Conservation (phyloP, 2,329 filamentous ascomycete genomes). For the Aspergillus arachidicola region DNA sequence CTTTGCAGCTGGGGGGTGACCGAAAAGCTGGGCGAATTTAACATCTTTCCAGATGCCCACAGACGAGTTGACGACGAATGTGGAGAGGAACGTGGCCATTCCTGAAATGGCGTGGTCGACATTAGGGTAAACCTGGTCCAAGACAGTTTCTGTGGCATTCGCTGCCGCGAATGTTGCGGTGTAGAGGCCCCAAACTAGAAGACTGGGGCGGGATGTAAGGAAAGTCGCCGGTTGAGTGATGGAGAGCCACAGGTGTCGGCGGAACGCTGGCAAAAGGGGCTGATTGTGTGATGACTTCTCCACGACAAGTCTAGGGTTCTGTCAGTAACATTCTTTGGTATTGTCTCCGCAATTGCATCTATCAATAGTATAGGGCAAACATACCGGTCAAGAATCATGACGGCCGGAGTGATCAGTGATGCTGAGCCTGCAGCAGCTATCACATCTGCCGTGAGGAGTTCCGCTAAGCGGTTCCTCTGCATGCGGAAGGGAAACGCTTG, state of each 20-base stretch:
- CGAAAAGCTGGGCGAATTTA: conserved; percentile 77
- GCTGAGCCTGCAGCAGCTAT: conserved; percentile 70
- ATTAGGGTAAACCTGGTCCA: conserved; percentile 58
- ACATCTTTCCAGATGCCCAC: conserved; percentile 81
- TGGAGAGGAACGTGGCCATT: conserved; percentile 74
- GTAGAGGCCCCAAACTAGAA: conserved; percentile 62
- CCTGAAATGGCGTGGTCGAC: conserved; percentile 68
- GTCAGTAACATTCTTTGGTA: conserved; percentile 14
- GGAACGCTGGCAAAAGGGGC: conserved; percentile 36
- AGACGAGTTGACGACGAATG: conserved; percentile 73
- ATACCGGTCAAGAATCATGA: conserved; percentile 81
- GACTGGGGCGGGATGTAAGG: conserved; percentile 44
- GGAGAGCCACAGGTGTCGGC: conserved; percentile 37
- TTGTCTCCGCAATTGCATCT: not conserved
- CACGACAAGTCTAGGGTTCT: conserved; percentile 40
- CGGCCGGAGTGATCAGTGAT: conserved; percentile 73
- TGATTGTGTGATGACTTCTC: conserved; percentile 43
- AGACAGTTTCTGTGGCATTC: conserved; percentile 77
- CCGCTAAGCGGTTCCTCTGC: conserved; percentile 38
- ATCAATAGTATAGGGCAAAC: conserved; percentile 15
- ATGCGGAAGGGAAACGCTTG: conserved; percentile 28
- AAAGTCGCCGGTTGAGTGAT: conserved; percentile 41
- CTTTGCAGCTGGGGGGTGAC: conserved; percentile 24
- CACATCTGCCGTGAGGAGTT: conserved; percentile 63
- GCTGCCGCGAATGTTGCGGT: conserved; percentile 85